These are phyloP conservation scores for Silene uniflora DNA, from an alignment of 148 eudicot species.

Conservation along the genomic window DNA sequence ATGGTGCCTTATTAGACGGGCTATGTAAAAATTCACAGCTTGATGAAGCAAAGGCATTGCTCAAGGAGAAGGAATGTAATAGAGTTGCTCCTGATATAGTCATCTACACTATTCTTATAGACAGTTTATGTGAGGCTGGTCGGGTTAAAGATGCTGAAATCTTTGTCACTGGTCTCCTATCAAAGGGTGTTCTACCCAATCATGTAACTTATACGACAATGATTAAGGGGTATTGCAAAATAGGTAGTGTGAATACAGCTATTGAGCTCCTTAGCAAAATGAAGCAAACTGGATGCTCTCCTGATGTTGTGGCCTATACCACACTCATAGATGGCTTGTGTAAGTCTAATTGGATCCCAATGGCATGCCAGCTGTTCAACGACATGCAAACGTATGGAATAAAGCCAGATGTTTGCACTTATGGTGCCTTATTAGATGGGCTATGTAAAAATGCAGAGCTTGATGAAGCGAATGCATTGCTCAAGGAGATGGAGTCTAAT, in stretches of 20 bases:
- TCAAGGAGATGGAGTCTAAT: no score
- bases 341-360: no score
- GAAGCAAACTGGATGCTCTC: conserved; percentile 5
- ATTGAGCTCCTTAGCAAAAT: neutral
- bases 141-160: neutral
- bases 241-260: conserved; percentile 16
- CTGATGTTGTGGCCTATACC: neutral
- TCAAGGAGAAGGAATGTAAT: conserved; percentile 12
- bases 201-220: neutral
- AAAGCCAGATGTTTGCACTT: no score
- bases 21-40: conserved; percentile 16
- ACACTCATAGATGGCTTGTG: no score
- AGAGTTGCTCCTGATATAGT: conserved; percentile 4
- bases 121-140: conserved; percentile 20
- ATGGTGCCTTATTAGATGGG: no score
- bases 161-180: conserved; percentile 12
- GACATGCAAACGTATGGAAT: no score
- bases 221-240: conserved; percentile 14
- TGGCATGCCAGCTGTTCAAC: no score
- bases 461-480: no score
- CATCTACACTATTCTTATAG: conserved; percentile 16
- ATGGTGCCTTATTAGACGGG: neutral
- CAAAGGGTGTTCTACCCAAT: conserved; percentile 10
- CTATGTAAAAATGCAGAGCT: no score
- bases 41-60: conserved; percentile 10